Evolutionary conservation across 1,284 basidiomycete genomes (phyloP), one percentile per base, ranked within the genome.

Genomic region (Cryptococcus maquisensis): DNA sequence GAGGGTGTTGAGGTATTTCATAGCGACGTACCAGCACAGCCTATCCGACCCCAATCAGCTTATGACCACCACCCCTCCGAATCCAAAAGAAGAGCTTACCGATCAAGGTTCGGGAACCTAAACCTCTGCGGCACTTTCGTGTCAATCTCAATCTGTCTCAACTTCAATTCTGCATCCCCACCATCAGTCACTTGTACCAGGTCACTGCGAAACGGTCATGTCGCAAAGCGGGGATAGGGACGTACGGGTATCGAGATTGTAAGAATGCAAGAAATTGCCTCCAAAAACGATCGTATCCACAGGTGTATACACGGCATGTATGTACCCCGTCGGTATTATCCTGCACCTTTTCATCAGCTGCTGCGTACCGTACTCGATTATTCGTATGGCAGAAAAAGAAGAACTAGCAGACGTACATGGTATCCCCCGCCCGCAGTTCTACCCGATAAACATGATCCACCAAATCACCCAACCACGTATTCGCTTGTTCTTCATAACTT

Each of bases 291-390:
- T 81, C 3, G 93, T 89, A 71, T 98, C 92, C 42, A 82, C 76
- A 0, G 95, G 94, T 0, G 94, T 98, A 73, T 90, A 87, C 88
- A 98, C 95, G 18, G 92, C 90, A 71, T 98, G 95, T 59, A 98
- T 96, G 87, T 95, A 98, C 0, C 95, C 95, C 0, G 90, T 86
- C 1, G 93, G 93, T 51, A 97, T 95, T 54, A 96, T 88, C 76
- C 79, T 80, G 32, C 47, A 47, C 20, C 41, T 28, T 18, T 15
- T 23, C 10, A 6, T 15, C 16, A 35, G 44, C 2, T n/a, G n/a
- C n/a, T n/a, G n/a, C n/a, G n/a, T n/a, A 18, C 21, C n/a, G 23
- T 9, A n/a, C 21, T n/a, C n/a, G n/a, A n/a, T n/a, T n/a, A n/a
- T n/a, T n/a, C n/a, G n/a, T n/a, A n/a, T n/a, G n/a, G n/a, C 36